Conservation (phyloP, 208 protist species). For the Trypanosoma caninum region DNA sequence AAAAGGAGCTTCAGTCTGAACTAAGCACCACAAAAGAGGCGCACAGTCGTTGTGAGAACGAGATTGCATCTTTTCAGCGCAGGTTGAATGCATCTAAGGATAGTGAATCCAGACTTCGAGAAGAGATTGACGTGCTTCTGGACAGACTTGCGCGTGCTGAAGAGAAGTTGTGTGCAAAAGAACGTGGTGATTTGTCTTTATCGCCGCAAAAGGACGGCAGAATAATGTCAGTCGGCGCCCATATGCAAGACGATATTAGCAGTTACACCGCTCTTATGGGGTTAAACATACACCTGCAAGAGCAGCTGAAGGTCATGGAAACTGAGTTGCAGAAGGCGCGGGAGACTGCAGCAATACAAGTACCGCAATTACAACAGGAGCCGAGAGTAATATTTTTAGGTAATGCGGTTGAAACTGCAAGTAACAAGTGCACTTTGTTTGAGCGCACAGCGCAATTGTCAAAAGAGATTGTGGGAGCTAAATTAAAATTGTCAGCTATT, state of each 20-base stretch:
- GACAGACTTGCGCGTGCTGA: constrained; percentile 39
- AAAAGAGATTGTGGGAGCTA: not conserved
- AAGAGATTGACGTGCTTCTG: constrained; percentile 42
- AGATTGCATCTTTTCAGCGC: constrained; percentile 24
- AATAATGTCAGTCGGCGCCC: constrained; percentile 10
- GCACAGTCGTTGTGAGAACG: constrained; percentile 31
- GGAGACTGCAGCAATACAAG: not conserved
- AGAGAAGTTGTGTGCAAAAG: constrained; percentile 16
- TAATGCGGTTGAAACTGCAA: not conserved
- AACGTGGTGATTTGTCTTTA: constrained; percentile 5
- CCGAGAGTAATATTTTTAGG: not conserved
- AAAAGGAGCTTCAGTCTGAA: constrained; percentile 37
- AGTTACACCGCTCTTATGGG: constrained; percentile 69
- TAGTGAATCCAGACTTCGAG: constrained; percentile 30
- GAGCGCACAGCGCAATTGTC: not conserved
- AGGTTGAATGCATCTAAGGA: constrained; percentile 21
- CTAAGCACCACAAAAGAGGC: constrained; percentile 37
- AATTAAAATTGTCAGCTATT: not conserved
- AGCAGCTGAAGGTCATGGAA: constrained; percentile 35
- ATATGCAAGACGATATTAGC: constrained; percentile 42
- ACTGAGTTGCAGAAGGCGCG: constrained; percentile 18
- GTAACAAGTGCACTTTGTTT: not conserved
- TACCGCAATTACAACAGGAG: not conserved
- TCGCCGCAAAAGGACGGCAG: not conserved
- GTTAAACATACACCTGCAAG: constrained; percentile 49